Base-by-base conservation (phyloP, 1,139 yeast species). In the Kluyveromyces marxianus region DNA sequence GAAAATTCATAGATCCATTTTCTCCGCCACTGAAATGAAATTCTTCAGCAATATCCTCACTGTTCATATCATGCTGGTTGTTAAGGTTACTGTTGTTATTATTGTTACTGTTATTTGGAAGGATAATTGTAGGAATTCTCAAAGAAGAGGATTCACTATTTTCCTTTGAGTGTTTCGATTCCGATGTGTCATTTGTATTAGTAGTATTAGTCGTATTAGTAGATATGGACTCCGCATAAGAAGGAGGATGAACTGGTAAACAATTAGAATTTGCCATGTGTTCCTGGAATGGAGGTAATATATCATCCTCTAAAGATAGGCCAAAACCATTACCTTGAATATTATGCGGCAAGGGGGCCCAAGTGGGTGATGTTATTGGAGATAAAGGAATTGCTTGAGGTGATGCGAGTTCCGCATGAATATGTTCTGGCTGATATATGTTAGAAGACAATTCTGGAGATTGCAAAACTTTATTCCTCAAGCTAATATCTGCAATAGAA, bases 381-480 rank as follows among this genome's bases (percentile, higher is more conserved):
- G 77, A 70, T 49, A 74, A 69, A 2, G 83, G 83, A 27, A 70
- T 52, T 1, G 84, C 83, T 52, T 77, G 84, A 2, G 81, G 82
- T 0, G 87, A 76, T 42, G 74, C 68, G 39, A 82, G 63, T 40
- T 70, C 75, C 14, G 66, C 57, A 7, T 70, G 71, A 14, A 72
- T 54, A 14, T 60, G 51, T 25, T 67, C 72, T 0, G 92, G 92
- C 54, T 75, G 73, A 58, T 79, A 83, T 21, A 83, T 58, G 55
- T 84, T 83, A 1, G 89, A 55, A 37, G 56, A 55, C 37, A 62
- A 48, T 45, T 54, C 60, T 7, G 64, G 64, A 5, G 63, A 57
- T 8, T 55, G 49, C 32, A 60, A 53, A 10, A 59, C 44, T 4
- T 47, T 36, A 31, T 39, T 46, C 25, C 48, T 42, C 14, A 42